Evolutionary conservation across 352 stramenopile species (phyloP), one percentile per base, ranked within the genome.

Genomic region (Pythium volutum): DNA sequence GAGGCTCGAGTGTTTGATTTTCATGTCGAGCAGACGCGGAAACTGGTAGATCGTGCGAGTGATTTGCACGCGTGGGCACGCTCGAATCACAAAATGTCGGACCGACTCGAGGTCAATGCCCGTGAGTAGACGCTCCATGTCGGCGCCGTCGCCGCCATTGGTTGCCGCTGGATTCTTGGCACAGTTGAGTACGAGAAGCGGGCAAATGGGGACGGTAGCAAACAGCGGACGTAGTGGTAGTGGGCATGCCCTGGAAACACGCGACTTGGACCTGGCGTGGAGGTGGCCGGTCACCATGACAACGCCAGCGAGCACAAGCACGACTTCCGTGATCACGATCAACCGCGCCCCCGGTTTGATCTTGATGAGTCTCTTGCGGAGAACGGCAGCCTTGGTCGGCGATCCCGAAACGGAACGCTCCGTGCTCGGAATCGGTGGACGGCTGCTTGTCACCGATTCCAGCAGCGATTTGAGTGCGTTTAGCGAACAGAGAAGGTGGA

Each of bases 381-480:
- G 47, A 25, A 23, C 1, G 14, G 16, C 22, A n/a, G 23, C n/a
- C 15, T 56, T 56, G 1, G 43, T 51, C 6, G 50, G 56, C 10
- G 56, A 66, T 10, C 33, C 42, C 1, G 64, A 70, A 1, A 57
- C 22, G 8, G 62, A 70, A 8, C 62, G 33, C n/a, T 70, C 62
- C 0, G 42, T 64, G 14, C 62, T 70, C 33, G 62, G 50, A 46
- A 70, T 70, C 0, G 46, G 49, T 9, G 54, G 47, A 12, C 62
- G 62, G 25, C 42, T 64, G 25, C 48, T 61, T 7, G 62, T 64
- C 5, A 69, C 62, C 3, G 62, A 64, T 23, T 69, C 62, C 1
- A 69, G 50, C 4, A 69, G 41, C n/a, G 62, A 69, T 20, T 69
- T 69, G 25, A 69, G 55, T 14, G 62, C 62, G 14, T 69, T 69